Conservation (phyloP, 2,329 filamentous ascomycete genomes). For the Pestalotiopsis sp. region DNA sequence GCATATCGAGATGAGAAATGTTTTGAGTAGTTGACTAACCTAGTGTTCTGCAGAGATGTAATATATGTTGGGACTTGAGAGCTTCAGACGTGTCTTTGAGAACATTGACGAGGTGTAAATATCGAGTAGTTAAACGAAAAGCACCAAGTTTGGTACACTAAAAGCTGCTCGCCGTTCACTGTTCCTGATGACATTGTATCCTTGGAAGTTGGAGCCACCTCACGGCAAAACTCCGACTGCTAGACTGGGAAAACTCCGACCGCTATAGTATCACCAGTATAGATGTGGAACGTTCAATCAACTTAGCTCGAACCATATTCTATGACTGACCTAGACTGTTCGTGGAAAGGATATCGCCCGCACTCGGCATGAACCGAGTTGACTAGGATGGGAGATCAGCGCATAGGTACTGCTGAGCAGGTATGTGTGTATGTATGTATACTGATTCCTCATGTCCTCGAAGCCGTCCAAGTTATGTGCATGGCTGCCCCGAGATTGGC, state of each 20-base stretch:
- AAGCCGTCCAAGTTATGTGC: background rate
- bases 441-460: background rate
- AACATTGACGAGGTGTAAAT: no score
- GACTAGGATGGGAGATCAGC: background rate
- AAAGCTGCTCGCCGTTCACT: background rate
- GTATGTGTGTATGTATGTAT: background rate
- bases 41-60: no score
- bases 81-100: no score
- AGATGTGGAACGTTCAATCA: background rate
- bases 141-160: background rate
- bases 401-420: background rate
- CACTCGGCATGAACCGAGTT: constrained; percentile 2
- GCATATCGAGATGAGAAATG: no score
- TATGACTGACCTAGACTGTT: constrained; percentile 2
- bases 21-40: no score
- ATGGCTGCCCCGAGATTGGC: background rate
- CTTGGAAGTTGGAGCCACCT: background rate
- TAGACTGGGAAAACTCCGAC: constrained; percentile 7
- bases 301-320: background rate
- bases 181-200: background rate
- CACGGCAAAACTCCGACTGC: constrained; percentile 3
- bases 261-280: constrained; percentile 9
- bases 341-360: constrained; percentile 1
- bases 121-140: no score
- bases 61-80: no score